phyloP scores from a whole-genome alignment of 2,329 filamentous ascomycete species.

The Fusarium buharicum region DNA sequence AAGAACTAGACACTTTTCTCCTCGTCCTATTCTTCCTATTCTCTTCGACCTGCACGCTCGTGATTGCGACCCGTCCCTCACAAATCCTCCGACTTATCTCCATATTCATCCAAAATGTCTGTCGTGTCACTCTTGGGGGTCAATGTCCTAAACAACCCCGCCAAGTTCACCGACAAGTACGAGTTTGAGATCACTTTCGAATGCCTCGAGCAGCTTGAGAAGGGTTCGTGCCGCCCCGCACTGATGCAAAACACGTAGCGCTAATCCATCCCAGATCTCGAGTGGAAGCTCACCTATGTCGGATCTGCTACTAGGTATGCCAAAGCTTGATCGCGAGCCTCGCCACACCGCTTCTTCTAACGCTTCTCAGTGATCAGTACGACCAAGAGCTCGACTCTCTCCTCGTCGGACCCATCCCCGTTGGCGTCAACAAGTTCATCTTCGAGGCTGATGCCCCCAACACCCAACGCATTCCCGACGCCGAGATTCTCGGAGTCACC shows the following conservation, averaged over 20 bases:
- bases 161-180: constrained; percentile 91
- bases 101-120: constrained; percentile 71
- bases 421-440: constrained; percentile 98
- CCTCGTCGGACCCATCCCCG: constrained; percentile 95
- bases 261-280: constrained; percentile 74
- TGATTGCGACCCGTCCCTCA: neutral
- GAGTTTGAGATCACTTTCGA: constrained; percentile 99
- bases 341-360: constrained; percentile 38
- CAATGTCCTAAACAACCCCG: constrained; percentile 96
- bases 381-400: constrained; percentile 98
- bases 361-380: constrained; percentile 79
- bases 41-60: constrained; percentile 4
- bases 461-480: constrained; percentile 88
- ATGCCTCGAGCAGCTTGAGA: constrained; percentile 92
- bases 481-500: constrained; percentile 95
- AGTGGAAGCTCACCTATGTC: constrained; percentile 99
- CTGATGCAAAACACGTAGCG: constrained; percentile 3
- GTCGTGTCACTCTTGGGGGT: constrained; percentile 96
- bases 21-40: neutral
- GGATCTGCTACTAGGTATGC: constrained; percentile 96
- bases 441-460: constrained; percentile 96
- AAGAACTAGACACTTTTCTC: constrained; percentile 11
- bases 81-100: neutral
- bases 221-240: constrained; percentile 67
- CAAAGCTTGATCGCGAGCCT: constrained; percentile 18